phyloP scores from a whole-genome alignment of 2,329 filamentous ascomycete genomes.

The Calonectria leucothoes region DNA sequence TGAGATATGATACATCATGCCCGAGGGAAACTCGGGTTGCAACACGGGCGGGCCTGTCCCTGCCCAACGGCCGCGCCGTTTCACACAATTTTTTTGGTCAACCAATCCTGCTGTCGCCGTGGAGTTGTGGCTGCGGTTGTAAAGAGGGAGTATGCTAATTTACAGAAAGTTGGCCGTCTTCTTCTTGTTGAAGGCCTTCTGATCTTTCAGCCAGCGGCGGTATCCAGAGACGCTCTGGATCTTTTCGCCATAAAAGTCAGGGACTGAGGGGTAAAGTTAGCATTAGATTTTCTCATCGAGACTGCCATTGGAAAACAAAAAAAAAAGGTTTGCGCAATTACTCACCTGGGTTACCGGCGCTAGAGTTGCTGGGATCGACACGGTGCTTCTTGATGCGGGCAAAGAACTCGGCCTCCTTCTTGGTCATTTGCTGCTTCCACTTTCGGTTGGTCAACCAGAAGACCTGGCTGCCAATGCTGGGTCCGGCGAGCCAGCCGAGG shows the following conservation, averaged over 20 bases:
- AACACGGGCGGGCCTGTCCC: slow-evolving; percentile 26
- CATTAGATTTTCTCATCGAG: slow-evolving; percentile 28
- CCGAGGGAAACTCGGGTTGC: slow-evolving; percentile 30
- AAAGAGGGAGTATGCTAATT: slow-evolving; percentile 28
- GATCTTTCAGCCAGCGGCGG: slow-evolving; percentile 96
- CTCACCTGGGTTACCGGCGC: slow-evolving; percentile 84
- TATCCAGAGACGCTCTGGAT: slow-evolving; percentile 94
- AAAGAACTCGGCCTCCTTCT: slow-evolving; percentile 97
- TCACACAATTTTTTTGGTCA: slow-evolving; percentile 22
- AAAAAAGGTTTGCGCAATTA: slow-evolving; percentile 3
- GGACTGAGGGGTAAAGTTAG: slow-evolving; percentile 64
- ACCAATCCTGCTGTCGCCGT: slow-evolving; percentile 16
- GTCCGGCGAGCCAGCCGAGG: slow-evolving; percentile 90
- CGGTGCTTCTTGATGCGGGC: slow-evolving; percentile 90
- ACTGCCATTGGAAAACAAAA: background rate
- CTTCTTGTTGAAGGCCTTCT: slow-evolving; percentile 97
- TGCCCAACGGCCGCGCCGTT: slow-evolving; percentile 38
- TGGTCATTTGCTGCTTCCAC: slow-evolving; percentile 77
- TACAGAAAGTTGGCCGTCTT: slow-evolving; percentile 77
- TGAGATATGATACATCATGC: slow-evolving; percentile 42
- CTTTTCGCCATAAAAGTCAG: slow-evolving; percentile 99
- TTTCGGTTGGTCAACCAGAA: slow-evolving; percentile 83
- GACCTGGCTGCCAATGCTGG: slow-evolving; percentile 80
- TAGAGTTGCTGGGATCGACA: slow-evolving; percentile 90
- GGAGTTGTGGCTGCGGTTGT: slow-evolving; percentile 8